Conservation (phyloP, 2,329 filamentous ascomycete species). For the Fusarium praegraminearum region DNA sequence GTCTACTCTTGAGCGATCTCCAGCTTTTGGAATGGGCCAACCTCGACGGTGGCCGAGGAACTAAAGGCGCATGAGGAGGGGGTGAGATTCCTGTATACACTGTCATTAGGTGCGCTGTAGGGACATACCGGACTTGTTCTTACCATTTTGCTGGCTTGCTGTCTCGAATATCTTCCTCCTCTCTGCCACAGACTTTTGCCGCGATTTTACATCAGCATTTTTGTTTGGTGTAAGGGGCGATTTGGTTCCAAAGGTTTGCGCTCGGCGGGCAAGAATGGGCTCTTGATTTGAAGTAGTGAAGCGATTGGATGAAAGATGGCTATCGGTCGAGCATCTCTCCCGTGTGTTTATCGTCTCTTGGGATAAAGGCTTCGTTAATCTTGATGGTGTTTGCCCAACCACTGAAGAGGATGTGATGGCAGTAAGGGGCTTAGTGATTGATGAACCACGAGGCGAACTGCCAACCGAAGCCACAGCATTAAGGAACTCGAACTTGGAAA, state of each 20-base stretch:
- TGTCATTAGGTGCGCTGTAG: not conserved
- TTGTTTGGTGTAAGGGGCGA: slow-evolving; percentile 4
- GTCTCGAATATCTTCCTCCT: slow-evolving; percentile 43
- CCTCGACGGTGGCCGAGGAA: slow-evolving; percentile 3
- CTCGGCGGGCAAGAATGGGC: slow-evolving; percentile 12
- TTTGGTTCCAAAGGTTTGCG: slow-evolving; percentile 28
- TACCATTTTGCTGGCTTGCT: slow-evolving; percentile 9
- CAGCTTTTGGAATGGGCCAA: slow-evolving; percentile 33
- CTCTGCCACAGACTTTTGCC: slow-evolving; percentile 44
- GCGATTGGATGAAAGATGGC: slow-evolving; percentile 13
- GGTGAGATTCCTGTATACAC: not conserved
- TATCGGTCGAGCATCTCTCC: slow-evolving; percentile 12
- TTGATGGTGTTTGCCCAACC: not conserved
- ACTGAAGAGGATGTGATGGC: not conserved
- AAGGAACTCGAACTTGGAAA: slow-evolving; percentile 54
- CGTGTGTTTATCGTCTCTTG: not conserved
- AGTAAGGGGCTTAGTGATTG: not conserved
- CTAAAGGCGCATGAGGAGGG: not conserved
- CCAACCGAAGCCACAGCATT: slow-evolving; percentile 35
- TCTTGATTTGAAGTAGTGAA: not conserved
- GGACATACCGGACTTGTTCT: not conserved
- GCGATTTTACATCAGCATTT: slow-evolving; percentile 3
- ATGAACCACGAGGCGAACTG: not conserved
- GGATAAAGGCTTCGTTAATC: not conserved
- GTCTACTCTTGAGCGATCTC: slow-evolving; percentile 16